Conservation (phyloP, 768 basidiomycete genomes). For the Rhizopogon roseolus region DNA sequence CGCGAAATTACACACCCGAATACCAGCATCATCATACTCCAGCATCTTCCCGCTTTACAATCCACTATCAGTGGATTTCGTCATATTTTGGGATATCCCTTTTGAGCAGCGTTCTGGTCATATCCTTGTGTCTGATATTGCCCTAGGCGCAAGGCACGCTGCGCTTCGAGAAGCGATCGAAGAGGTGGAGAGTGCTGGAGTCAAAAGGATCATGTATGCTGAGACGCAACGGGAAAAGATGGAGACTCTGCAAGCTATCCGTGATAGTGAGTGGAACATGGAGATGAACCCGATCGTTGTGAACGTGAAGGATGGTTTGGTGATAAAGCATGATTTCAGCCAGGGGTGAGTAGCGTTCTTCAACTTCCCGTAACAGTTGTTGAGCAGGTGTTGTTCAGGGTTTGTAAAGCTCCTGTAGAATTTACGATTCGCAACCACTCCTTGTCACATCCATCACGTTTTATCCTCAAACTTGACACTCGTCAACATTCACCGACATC, state of each 20-base stretch:
- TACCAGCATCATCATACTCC: slow-evolving; percentile 46
- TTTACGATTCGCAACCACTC: slow-evolving; percentile 73
- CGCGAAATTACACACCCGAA: slow-evolving; percentile 44
- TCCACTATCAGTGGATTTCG: slow-evolving; percentile 64
- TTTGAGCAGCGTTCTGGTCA: slow-evolving; percentile 57
- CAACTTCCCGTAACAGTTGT: background rate
- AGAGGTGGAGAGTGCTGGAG: slow-evolving; percentile 55
- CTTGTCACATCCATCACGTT: slow-evolving; percentile 52
- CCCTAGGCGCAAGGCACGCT: slow-evolving; percentile 67
- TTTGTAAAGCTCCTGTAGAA: slow-evolving; percentile 46
- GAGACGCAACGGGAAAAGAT: slow-evolving; percentile 76
- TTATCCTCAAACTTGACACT: slow-evolving; percentile 44
- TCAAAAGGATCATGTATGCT: slow-evolving; percentile 83
- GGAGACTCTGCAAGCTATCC: slow-evolving; percentile 63
- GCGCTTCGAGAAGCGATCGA: slow-evolving; percentile 57
- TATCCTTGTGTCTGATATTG: slow-evolving; percentile 50
- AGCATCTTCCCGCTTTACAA: slow-evolving; percentile 79
- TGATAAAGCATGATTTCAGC: slow-evolving; percentile 60
- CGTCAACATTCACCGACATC: slow-evolving; percentile 12
- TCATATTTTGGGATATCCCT: slow-evolving; percentile 74
- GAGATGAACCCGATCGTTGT: slow-evolving; percentile 75
- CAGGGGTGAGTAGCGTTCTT: slow-evolving; percentile 49
- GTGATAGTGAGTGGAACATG: slow-evolving; percentile 67
- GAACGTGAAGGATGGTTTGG: slow-evolving; percentile 36
- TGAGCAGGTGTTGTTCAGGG: slow-evolving; percentile 33